These are phyloP conservation scores for Plasmodium billcollinsi DNA, from an alignment of 169 alveolate genomes.

Conservation along the genomic window DNA sequence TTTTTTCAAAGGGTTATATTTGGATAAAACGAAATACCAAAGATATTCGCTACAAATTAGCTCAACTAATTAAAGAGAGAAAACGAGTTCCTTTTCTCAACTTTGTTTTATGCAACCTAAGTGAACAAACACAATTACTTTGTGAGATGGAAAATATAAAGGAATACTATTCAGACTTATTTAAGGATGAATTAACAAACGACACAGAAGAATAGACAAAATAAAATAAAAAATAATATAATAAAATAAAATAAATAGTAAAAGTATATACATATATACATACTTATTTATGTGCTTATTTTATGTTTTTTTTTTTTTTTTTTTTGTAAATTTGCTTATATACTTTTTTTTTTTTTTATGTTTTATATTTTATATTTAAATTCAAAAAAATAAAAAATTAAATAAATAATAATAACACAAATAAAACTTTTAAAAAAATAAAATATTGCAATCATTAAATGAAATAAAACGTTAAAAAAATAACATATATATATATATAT, in stretches of 20 bases:
- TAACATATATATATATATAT: not conserved
- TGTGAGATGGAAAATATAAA: conserved; percentile 74
- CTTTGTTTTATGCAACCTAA: conserved; percentile 57
- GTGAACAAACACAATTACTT: conserved; percentile 70
- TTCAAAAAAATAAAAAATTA: too few relatives aligned
- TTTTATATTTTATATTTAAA: not conserved
- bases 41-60: conserved; percentile 58
- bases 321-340: not conserved
- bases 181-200: conserved; percentile 58
- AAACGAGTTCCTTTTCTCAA: conserved; percentile 68
- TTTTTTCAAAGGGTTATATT: conserved; percentile 46
- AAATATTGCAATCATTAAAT: too few relatives aligned
- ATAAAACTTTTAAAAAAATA: too few relatives aligned
- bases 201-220: conserved; percentile 6
- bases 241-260: not conserved
- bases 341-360: not conserved
- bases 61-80: conserved; percentile 63
- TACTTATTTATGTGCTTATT: not conserved
- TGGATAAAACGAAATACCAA: conserved; percentile 71
- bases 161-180: conserved; percentile 62
- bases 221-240: not conserved
- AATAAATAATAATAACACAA: too few relatives aligned
- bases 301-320: not conserved
- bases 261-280: conserved; percentile 4
- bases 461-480: not conserved